phyloP scores from a whole-genome alignment of 192 early-diverging fungal species.

The Diversispora eburnea region DNA sequence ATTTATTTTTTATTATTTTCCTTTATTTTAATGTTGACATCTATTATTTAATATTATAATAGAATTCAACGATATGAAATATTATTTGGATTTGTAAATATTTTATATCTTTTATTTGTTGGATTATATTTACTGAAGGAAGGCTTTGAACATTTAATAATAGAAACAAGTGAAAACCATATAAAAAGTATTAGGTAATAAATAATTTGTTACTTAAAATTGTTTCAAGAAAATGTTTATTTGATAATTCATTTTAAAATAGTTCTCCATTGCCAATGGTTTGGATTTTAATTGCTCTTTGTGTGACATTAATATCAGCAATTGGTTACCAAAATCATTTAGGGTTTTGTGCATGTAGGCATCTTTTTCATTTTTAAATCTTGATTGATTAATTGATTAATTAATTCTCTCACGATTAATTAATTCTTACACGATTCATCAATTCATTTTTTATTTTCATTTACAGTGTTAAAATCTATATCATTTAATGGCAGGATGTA shows the following conservation, averaged over 20 bases:
- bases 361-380: background rate
- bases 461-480: background rate
- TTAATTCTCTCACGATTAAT: no score
- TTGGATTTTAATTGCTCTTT: constrained; percentile 38
- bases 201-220: background rate
- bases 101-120: constrained; percentile 53
- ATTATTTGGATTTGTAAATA: constrained; percentile 48
- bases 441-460: background rate
- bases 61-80: constrained; percentile 54
- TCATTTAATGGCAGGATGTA: background rate
- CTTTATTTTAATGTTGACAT: background rate
- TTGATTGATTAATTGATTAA: background rate
- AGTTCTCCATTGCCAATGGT: constrained; percentile 35
- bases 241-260: background rate
- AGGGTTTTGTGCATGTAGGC: constrained; percentile 47
- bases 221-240: background rate
- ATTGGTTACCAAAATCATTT: constrained; percentile 51
- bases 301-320: constrained; percentile 42
- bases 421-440: background rate
- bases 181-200: constrained; percentile 40
- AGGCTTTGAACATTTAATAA: constrained; percentile 54
- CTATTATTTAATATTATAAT: background rate
- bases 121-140: constrained; percentile 59
- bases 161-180: constrained; percentile 44
- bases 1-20: background rate